Percentiles rank a stretch among this genome's conserved stretches.
Conservation (phyloP, 495 filamentous ascomycete species). For the Penicillium salamii region DNA sequence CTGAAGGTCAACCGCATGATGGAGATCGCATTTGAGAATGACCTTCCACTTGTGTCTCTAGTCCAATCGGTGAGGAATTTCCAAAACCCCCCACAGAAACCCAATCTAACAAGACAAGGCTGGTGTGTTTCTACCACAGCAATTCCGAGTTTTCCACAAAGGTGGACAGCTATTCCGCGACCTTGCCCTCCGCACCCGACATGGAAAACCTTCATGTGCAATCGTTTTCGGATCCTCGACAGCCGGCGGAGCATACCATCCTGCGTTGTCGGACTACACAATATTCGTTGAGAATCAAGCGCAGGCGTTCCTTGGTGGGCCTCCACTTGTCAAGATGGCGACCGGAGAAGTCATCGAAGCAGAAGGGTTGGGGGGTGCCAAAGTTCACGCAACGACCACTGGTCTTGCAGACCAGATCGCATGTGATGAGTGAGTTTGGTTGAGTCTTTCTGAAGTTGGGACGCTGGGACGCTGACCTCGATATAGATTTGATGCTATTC, state of each 20-base stretch:
- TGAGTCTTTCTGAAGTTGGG: neutral
- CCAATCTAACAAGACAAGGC: conserved; percentile 14
- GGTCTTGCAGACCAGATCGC: conserved; percentile 33
- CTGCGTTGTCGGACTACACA: conserved; percentile 33
- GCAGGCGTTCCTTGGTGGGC: conserved; percentile 32
- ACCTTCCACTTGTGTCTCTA: conserved; percentile 28
- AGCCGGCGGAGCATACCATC: conserved; percentile 35
- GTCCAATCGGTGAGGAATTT: conserved; percentile 28
- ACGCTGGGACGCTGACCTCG: neutral
- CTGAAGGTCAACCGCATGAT: conserved; percentile 31
- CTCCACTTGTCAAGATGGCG: conserved; percentile 34
- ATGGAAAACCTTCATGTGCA: conserved; percentile 30
- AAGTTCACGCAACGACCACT: conserved; percentile 27
- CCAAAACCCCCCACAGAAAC: neutral
- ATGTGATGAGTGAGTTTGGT: conserved; percentile 24
- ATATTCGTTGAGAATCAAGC: conserved; percentile 35
- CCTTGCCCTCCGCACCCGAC: conserved; percentile 24
- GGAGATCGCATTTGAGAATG: conserved; percentile 30
- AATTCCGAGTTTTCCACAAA: conserved; percentile 34
- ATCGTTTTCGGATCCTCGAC: conserved; percentile 36
- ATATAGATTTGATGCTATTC: conserved; percentile 31
- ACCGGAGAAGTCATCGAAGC: conserved; percentile 30
- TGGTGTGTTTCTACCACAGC: conserved; percentile 33
- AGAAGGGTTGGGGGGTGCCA: conserved; percentile 31
- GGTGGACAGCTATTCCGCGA: conserved; percentile 34